These are phyloP conservation scores for Marasmius fiardii DNA, from an alignment of 1,284 basidiomycete species.

Conservation along the genomic window DNA sequence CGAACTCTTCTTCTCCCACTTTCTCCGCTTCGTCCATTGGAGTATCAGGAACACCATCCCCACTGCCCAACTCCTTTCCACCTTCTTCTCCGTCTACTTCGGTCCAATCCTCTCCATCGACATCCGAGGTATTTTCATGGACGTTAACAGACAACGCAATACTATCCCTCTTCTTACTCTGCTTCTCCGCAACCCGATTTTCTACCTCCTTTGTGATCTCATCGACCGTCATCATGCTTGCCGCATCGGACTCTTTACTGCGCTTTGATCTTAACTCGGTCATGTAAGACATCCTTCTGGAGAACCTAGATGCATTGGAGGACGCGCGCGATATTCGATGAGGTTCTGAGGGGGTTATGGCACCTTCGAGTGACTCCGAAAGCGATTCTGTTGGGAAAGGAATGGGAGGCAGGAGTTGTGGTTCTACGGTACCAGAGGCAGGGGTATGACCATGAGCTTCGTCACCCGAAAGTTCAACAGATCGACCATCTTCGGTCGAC, in stretches of 20 bases:
- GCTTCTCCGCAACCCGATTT: conserved; percentile 51
- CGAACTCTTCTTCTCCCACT: conserved; percentile 41
- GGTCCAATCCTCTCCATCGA: conserved; percentile 59
- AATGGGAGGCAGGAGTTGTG: conserved; percentile 78
- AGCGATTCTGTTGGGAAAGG: conserved; percentile 76
- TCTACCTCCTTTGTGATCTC: conserved; percentile 98
- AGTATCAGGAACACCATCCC: not conserved
- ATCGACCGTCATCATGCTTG: conserved; percentile 92
- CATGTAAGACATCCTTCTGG: conserved; percentile 71
- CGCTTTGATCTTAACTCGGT: conserved; percentile 75
- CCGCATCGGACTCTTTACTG: conserved; percentile 78
- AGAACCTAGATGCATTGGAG: conserved; percentile 59
- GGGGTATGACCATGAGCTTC: conserved; percentile 29
- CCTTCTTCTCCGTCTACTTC: conserved; percentile 47
- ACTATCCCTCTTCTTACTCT: conserved; percentile 48
- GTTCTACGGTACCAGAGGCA: conserved; percentile 29
- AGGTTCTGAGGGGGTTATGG: conserved; percentile 30
- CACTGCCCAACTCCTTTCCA: conserved; percentile 36
- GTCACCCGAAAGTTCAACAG: conserved; percentile 51
- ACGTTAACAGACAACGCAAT: conserved; percentile 29
- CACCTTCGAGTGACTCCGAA: conserved; percentile 69
- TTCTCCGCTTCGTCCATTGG: conserved; percentile 36
- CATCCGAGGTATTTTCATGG: conserved; percentile 41
- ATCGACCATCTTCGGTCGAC: conserved; percentile 64
- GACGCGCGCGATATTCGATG: conserved; percentile 29